A percentile compares a stretch with the other conserved stretches of the same genome.
Conservation (phyloP, 2,329 filamentous ascomycete species). For the Aspergillus felis region DNA sequence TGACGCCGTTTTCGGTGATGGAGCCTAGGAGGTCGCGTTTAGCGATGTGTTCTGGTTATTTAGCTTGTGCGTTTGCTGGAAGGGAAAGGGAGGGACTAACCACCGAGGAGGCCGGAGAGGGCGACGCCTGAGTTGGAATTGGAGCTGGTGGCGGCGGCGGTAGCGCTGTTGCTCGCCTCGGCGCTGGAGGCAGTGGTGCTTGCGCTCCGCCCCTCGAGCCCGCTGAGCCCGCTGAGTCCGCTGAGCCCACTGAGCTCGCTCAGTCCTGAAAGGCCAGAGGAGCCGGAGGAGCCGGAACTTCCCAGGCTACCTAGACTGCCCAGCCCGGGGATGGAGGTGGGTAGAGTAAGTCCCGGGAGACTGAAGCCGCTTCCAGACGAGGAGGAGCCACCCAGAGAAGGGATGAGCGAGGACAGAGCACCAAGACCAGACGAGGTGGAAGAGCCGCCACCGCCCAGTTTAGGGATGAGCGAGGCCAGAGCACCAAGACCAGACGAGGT, state of each 20-base stretch:
- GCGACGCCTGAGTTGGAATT: background rate
- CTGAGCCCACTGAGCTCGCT: background rate
- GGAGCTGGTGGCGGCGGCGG: background rate
- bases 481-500: too few species aligned
- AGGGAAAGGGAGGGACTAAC: background rate
- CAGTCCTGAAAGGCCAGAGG: background rate
- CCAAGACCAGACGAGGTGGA: too few species aligned
- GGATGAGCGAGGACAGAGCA: too few species aligned
- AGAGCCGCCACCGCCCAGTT: too few species aligned
- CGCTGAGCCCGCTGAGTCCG: background rate
- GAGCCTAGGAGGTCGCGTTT: constrained; percentile 17
- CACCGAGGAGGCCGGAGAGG: background rate
- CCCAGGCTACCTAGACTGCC: background rate
- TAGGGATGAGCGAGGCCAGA: too few species aligned
- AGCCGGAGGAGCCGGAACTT: background rate
- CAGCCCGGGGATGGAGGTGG: background rate
- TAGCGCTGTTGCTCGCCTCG: background rate
- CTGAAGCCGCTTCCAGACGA: background rate
- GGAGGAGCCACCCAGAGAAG: too few species aligned
- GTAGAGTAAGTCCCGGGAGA: background rate
- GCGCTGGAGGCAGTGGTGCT: background rate
- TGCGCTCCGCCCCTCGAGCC: background rate
- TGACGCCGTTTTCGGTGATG: constrained; percentile 38
- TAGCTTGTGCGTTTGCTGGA: background rate
- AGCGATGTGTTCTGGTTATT: constrained; percentile 3